Conservation (phyloP, 495 filamentous ascomycete genomes). For the Aspergillus heteromorphus region DNA sequence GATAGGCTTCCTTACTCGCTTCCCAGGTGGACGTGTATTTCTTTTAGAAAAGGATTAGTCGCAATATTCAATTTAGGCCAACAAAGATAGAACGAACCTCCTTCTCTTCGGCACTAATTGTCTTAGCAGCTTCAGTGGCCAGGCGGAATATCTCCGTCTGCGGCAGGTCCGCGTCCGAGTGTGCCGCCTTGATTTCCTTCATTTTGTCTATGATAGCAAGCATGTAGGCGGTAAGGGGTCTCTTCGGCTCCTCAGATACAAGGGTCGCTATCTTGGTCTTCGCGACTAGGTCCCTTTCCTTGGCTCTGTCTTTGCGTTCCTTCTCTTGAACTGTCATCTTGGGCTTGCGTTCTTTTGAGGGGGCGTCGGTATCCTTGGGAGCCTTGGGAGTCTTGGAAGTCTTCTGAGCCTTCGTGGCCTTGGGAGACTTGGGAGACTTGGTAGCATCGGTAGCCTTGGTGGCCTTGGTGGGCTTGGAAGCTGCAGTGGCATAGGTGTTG, state of each 20-base stretch:
- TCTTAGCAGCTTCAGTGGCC: constrained; percentile 16
- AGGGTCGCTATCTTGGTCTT: constrained; percentile 32
- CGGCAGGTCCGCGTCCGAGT: too few relatives aligned
- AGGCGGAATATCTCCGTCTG: constrained; percentile 18
- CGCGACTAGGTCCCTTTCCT: constrained; percentile 18
- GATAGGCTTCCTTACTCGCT: constrained; percentile 41
- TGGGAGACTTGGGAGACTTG: too few relatives aligned
- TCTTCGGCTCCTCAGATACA: constrained; percentile 27
- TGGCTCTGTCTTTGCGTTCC: constrained; percentile 21
- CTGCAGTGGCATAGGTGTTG: constrained; percentile 26
- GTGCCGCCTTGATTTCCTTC: constrained; percentile 2
- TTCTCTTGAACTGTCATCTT: constrained; percentile 32
- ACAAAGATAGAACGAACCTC: constrained; percentile 27
- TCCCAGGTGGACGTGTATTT: constrained; percentile 46
- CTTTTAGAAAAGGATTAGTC: constrained; percentile 22
- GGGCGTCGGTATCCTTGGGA: too few relatives aligned
- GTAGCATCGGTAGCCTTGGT: constrained; percentile 18
- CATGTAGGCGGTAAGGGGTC: constrained; percentile 10
- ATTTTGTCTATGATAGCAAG: constrained; percentile 24
- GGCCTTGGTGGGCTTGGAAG: constrained; percentile 7
- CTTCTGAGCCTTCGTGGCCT: too few relatives aligned
- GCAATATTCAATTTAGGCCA: neutral
- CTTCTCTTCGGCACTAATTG: constrained; percentile 21
- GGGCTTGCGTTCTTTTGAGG: too few relatives aligned
- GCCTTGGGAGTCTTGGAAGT: too few relatives aligned